phyloP scores from a whole-genome alignment of 2,329 filamentous ascomycete genomes.

The Periconia macrospinosa region DNA sequence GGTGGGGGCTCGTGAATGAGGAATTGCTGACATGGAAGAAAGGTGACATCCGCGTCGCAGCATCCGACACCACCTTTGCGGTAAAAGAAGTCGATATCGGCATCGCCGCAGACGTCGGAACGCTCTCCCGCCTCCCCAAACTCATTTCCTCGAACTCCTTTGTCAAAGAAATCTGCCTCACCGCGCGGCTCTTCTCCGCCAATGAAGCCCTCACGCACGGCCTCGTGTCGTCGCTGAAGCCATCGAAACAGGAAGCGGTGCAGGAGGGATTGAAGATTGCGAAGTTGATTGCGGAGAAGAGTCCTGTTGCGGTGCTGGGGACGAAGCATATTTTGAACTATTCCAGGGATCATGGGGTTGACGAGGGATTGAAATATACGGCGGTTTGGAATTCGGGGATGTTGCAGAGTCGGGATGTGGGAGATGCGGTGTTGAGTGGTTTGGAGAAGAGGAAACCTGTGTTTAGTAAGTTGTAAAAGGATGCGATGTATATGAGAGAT shows the following conservation, averaged over 20 bases:
- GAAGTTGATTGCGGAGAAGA: slow-evolving; percentile 72
- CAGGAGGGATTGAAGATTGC: slow-evolving; percentile 62
- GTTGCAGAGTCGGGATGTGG: slow-evolving; percentile 78
- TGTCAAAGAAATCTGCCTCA: slow-evolving; percentile 78
- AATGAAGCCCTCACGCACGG: slow-evolving; percentile 71
- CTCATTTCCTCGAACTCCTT: slow-evolving; percentile 70
- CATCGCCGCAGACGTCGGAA: slow-evolving; percentile 77
- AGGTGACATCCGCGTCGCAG: slow-evolving; percentile 70
- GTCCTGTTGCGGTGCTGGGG: slow-evolving; percentile 81
- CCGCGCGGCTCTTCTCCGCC: slow-evolving; percentile 69
- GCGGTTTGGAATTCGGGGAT: slow-evolving; percentile 84
- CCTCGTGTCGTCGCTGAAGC: slow-evolving; percentile 68
- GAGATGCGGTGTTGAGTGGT: slow-evolving; percentile 72
- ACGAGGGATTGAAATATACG: slow-evolving; percentile 81
- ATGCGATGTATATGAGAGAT: neutral
- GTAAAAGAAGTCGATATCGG: slow-evolving; percentile 86
- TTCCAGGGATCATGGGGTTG: slow-evolving; percentile 74
- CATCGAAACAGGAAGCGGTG: slow-evolving; percentile 64
- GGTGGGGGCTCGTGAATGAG: slow-evolving; percentile 22
- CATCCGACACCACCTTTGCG: slow-evolving; percentile 62
- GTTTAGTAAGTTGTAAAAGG: slow-evolving; percentile 76
- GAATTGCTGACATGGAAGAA: slow-evolving; percentile 51
- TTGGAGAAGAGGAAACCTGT: slow-evolving; percentile 76
- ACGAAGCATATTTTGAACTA: slow-evolving; percentile 88
- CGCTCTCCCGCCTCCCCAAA: slow-evolving; percentile 72